These are phyloP conservation scores for Euphorbia neoarborescens DNA, from an alignment of 441 rosid genomes.

Conservation along the genomic window DNA sequence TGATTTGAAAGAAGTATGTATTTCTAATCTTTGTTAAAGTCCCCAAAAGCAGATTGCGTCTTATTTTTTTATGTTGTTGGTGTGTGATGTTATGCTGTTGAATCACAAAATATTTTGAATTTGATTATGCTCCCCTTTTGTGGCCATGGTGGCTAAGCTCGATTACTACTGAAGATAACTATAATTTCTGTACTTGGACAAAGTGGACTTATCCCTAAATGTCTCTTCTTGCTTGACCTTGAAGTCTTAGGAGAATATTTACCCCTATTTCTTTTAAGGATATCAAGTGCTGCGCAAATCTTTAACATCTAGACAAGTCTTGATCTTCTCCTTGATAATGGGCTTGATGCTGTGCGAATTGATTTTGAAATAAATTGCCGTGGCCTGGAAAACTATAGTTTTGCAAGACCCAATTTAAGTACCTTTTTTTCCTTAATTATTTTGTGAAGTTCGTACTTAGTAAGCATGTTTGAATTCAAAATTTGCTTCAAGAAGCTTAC, in stretches of 20 bases:
- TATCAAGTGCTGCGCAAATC: not conserved
- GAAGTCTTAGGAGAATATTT: not conserved
- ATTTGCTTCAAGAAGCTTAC: not conserved
- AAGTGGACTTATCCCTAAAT: not conserved
- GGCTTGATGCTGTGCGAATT: not conserved
- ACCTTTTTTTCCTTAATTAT: too few species aligned
- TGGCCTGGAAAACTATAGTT: not conserved
- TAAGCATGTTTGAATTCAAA: not conserved
- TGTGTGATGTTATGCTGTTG: not conserved
- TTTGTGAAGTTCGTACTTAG: not conserved
- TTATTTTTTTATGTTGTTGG: not conserved
- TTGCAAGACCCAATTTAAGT: not conserved
- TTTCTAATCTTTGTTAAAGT: not conserved
- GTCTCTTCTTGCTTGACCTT: not conserved
- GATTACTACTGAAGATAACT: not conserved
- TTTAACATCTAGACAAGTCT: not conserved
- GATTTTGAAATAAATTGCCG: not conserved
- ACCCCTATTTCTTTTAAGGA: not conserved
- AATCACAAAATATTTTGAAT: not conserved
- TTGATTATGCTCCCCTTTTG: not conserved
- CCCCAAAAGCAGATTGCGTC: not conserved
- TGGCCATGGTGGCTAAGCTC: not conserved
- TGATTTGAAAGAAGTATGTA: conserved; percentile 64
- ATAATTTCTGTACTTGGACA: not conserved
- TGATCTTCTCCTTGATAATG: not conserved